These are phyloP conservation scores for Saccharomyces hybrid DNA, from an alignment of 1,139 yeast genomes.

Conservation along the genomic window DNA sequence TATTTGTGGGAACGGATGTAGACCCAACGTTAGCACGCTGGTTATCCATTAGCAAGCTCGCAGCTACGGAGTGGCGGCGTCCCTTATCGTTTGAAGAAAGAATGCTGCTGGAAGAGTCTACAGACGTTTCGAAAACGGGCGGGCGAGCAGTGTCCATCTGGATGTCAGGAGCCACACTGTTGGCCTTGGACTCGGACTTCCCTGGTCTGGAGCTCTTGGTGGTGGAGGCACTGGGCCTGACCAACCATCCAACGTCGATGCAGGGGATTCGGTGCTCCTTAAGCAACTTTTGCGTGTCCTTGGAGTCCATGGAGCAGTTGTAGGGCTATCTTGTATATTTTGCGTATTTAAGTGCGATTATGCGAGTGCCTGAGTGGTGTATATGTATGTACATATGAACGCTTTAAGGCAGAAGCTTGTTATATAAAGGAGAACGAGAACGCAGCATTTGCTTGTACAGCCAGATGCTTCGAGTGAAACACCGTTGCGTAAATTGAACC, in stretches of 20 bases:
- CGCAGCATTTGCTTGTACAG: not conserved
- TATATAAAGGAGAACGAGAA: not conserved
- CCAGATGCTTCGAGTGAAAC: not conserved
- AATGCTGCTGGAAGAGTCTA: not conserved
- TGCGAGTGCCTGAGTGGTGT: not conserved
- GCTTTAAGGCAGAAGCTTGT: not conserved
- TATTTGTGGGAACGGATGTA: not conserved
- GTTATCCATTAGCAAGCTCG: not conserved
- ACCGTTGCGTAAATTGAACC: not conserved
- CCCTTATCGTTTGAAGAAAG: not conserved
- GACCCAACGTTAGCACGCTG: not conserved
- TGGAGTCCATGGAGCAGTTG: conserved; percentile 8
- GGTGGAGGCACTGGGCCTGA: conserved; percentile 2
- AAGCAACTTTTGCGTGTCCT: conserved; percentile 14
- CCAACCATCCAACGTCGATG: conserved; percentile 4
- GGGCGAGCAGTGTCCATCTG: not conserved
- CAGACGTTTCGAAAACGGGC: not conserved
- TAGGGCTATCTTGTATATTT: not conserved
- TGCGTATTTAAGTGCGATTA: not conserved
- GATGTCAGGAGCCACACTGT: not conserved
- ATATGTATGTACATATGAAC: not conserved
- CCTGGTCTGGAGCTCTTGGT: not conserved
- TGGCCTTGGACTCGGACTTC: not conserved
- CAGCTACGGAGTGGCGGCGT: not conserved
- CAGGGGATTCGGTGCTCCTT: conserved; percentile 7